A percentile compares a stretch with the other conserved stretches of the same genome.
Evolutionary conservation across 805 yeast species (phyloP).

Genomic region (Candida pseudoglaebosa): DNA sequence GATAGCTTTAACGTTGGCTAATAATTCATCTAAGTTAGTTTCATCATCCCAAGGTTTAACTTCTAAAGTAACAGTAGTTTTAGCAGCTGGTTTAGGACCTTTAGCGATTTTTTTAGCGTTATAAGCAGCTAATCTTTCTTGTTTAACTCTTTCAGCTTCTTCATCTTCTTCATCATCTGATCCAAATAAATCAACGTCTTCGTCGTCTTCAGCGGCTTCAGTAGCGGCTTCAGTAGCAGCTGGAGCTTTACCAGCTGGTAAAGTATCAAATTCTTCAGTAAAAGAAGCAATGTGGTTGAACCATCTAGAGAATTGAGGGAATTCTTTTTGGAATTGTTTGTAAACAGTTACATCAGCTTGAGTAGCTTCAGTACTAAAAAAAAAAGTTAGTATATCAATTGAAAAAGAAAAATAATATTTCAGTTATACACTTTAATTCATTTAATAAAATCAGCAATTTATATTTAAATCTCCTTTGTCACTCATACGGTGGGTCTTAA

Average conservation of each 20-base stretch:
- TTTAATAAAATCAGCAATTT: neutral
- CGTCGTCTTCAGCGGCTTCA: conserved; percentile 76
- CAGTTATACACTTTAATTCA: neutral
- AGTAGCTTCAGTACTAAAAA: conserved; percentile 77
- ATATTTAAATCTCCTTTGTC: conserved; percentile 18
- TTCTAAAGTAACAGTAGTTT: conserved; percentile 93
- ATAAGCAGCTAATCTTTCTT: conserved; percentile 96
- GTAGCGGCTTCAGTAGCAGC: conserved; percentile 52
- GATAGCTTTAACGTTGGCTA: conserved; percentile 80
- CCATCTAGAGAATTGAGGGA: conserved; percentile 97
- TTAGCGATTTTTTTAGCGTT: conserved; percentile 95
- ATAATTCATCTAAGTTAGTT: conserved; percentile 87
- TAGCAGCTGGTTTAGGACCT: conserved; percentile 98
- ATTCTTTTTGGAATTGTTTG: conserved; percentile 89
- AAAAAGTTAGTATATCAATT: conserved; percentile 11
- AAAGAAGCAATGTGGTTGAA: conserved; percentile 96
- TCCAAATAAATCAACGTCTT: conserved; percentile 92
- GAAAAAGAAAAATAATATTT: neutral
- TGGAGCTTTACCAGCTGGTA: conserved; percentile 76
- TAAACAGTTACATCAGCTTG: conserved; percentile 94
- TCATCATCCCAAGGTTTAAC: conserved; percentile 99
- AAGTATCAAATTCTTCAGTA: conserved; percentile 75
- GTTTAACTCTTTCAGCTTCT: conserved; percentile 96
- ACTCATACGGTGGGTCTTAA: conserved; percentile 95
- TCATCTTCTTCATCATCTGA: conserved; percentile 92